phyloP scores from a whole-genome alignment of 495 filamentous ascomycete species.

The Xylaria curta region DNA sequence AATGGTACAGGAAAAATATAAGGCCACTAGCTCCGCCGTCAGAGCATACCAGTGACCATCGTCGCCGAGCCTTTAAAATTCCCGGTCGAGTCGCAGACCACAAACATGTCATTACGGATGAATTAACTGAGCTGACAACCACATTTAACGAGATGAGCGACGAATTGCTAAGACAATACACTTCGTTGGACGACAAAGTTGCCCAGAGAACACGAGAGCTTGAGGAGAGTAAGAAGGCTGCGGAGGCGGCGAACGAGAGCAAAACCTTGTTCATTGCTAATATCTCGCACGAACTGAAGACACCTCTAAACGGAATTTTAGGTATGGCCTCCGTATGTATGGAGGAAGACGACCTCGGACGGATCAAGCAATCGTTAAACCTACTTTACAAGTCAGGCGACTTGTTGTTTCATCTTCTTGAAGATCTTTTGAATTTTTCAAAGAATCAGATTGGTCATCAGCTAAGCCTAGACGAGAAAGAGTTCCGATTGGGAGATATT shows the following conservation, averaged over 20 bases:
- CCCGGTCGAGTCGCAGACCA: conserved; percentile 79
- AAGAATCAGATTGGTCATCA: conserved; percentile 90
- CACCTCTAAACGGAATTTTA: conserved; percentile 89
- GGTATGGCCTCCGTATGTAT: conserved; percentile 93
- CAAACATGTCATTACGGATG: conserved; percentile 79
- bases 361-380: conserved; percentile 80
- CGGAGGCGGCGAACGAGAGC: conserved; percentile 90
- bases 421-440: conserved; percentile 88
- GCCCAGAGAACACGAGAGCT: conserved; percentile 80
- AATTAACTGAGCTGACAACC: conserved; percentile 82
- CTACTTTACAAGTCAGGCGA: conserved; percentile 92
- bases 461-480: conserved; percentile 79
- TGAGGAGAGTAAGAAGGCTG: conserved; percentile 87
- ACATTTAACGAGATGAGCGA: conserved; percentile 96
- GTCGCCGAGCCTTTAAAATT: conserved; percentile 74
- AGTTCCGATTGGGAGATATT: conserved; percentile 82
- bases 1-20: conserved; percentile 39
- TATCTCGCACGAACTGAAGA: conserved; percentile 93
- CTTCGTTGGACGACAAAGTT: conserved; percentile 81
- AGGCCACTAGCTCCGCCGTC: conserved; percentile 40
- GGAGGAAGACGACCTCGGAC: conserved; percentile 78
- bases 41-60: conserved; percentile 51
- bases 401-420: conserved; percentile 83
- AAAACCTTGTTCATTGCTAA: conserved; percentile 97
- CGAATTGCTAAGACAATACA: conserved; percentile 85